Percentiles rank a stretch among this genome's conserved stretches.
These are phyloP conservation scores for Staphylotrichum tortipilum DNA, from an alignment of 495 filamentous ascomycete species.

Conservation along the genomic window DNA sequence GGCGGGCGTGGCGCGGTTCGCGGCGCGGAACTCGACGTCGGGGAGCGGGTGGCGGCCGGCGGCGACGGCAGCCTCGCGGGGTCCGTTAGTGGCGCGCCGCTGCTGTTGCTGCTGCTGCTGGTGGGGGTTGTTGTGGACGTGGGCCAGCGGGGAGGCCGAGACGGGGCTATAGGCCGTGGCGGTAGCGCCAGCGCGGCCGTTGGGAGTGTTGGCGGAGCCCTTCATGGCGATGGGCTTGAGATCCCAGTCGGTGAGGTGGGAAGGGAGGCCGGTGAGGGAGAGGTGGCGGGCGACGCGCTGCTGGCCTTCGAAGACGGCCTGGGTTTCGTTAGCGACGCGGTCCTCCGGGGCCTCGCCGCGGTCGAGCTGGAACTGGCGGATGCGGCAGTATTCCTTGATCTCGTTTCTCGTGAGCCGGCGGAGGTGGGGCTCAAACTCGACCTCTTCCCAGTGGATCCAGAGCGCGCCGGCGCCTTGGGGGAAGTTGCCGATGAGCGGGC, in stretches of 20 bases:
- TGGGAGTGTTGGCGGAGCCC: not conserved
- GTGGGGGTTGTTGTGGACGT: slow-evolving; percentile 10
- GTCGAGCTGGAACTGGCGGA: slow-evolving; percentile 43
- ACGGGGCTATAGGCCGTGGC: slow-evolving; percentile 6
- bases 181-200: slow-evolving; percentile 9
- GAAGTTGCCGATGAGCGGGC: slow-evolving; percentile 40
- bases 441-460: slow-evolving; percentile 49
- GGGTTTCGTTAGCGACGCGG: slow-evolving; percentile 37
- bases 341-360: slow-evolving; percentile 36
- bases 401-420: slow-evolving; percentile 35
- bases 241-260: not conserved
- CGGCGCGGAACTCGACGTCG: slow-evolving; percentile 22
- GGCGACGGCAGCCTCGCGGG: not conserved
- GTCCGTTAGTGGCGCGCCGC: slow-evolving; percentile 18
- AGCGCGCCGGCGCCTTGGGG: slow-evolving; percentile 43
- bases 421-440: slow-evolving; percentile 41
- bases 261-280: slow-evolving; percentile 2
- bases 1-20: slow-evolving; percentile 20
- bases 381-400: slow-evolving; percentile 46
- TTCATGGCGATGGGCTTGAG: slow-evolving; percentile 16
- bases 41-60: slow-evolving; percentile 22
- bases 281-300: slow-evolving; percentile 28
- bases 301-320: slow-evolving; percentile 41
- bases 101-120: slow-evolving; percentile 24
- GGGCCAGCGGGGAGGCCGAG: not conserved